phyloP scores from a whole-genome alignment of 2,329 filamentous ascomycete species.

The Penicillium nordicum region DNA sequence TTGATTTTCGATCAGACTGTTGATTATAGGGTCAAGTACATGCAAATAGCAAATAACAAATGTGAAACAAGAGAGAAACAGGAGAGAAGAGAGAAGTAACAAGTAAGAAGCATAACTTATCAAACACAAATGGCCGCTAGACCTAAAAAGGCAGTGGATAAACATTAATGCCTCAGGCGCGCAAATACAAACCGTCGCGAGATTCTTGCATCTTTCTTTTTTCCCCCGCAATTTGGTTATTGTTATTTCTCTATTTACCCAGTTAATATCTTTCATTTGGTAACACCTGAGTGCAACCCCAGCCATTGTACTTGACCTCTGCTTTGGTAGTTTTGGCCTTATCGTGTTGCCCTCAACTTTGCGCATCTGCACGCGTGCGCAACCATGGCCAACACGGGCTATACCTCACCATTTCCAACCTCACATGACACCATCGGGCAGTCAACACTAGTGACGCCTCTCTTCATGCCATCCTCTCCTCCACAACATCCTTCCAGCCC shows the following conservation, averaged over 20 bases:
- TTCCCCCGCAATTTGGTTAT: constrained; percentile 14
- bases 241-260: constrained; percentile 15
- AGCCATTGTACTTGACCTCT: neutral
- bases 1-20: neutral
- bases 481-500: constrained; percentile 21
- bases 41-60: neutral
- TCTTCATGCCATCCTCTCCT: constrained; percentile 39
- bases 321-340: neutral
- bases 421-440: constrained; percentile 44
- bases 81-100: neutral
- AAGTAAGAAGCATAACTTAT: neutral
- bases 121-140: constrained; percentile 9
- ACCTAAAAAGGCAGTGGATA: constrained; percentile 16
- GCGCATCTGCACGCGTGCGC: constrained; percentile 14
- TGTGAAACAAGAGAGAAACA: neutral
- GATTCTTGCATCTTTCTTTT: constrained; percentile 4
- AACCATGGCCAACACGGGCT: constrained; percentile 39
- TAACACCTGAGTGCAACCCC: neutral
- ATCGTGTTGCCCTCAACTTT: neutral
- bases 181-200: constrained; percentile 1
- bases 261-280: neutral
- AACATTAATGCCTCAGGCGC: constrained; percentile 21
- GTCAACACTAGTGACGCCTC: constrained; percentile 38
- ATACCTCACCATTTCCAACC: constrained; percentile 38
- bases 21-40: neutral